phyloP scores from a whole-genome alignment of 2,329 filamentous ascomycete species.

The Geosmithia flava region DNA sequence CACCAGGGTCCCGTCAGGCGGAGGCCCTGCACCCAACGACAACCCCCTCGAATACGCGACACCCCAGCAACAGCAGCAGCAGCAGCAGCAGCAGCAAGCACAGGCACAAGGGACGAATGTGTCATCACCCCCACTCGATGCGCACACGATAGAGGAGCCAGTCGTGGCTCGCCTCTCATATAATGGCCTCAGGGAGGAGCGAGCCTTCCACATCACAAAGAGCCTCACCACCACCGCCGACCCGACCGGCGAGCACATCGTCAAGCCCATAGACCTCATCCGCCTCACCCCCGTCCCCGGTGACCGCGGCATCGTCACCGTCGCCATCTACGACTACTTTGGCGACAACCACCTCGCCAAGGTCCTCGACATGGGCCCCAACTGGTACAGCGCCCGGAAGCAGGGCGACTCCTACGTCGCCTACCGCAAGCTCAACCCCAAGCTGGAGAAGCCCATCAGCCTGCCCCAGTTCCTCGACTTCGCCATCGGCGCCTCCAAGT shows the following conservation, averaged over 20 bases:
- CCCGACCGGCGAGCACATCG: constrained; percentile 61
- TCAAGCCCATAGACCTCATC: constrained; percentile 69
- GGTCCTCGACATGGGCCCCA: constrained; percentile 66
- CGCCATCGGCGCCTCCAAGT: constrained; percentile 77
- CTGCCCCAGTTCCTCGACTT: constrained; percentile 77
- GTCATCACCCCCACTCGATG: constrained; percentile 8
- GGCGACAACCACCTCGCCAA: constrained; percentile 62
- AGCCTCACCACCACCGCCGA: constrained; percentile 59
- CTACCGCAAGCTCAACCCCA: constrained; percentile 28
- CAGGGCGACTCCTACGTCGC: constrained; percentile 36
- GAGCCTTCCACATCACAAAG: constrained; percentile 75
- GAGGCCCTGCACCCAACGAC: constrained; percentile 10
- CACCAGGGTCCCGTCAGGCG: constrained; percentile 27
- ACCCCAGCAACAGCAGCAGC: constrained; percentile 3
- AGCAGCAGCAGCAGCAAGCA: background rate
- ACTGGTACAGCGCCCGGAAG: constrained; percentile 48
- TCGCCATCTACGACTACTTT: constrained; percentile 69
- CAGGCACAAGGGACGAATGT: background rate
- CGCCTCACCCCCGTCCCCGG: constrained; percentile 55
- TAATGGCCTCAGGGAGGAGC: constrained; percentile 72
- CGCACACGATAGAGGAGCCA: constrained; percentile 40
- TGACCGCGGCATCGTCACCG: constrained; percentile 60
- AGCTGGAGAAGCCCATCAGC: constrained; percentile 48
- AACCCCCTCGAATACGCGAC: background rate
- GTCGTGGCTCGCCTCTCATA: constrained; percentile 75